phyloP scores from a whole-genome alignment of 441 rosid species.

The Croton setiger region DNA sequence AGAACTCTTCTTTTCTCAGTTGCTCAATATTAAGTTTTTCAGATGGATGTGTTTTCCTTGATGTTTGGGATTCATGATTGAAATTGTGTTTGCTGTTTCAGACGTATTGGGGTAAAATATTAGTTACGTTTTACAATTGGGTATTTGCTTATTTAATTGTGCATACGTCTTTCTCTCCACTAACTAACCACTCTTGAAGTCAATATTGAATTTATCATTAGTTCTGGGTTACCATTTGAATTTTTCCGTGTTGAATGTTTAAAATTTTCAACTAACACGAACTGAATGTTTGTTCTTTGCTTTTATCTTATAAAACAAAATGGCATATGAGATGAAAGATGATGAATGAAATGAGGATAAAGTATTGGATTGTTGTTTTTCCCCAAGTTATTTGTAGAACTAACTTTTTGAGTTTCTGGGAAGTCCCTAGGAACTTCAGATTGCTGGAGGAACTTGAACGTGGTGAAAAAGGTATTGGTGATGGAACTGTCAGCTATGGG shows the following conservation, averaged over 20 bases:
- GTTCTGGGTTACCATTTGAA: neutral
- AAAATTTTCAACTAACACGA: neutral
- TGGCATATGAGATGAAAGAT: neutral
- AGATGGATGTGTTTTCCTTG: no score
- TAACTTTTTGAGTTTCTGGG: conserved; percentile 19
- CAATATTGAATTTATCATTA: neutral
- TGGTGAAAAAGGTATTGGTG: conserved; percentile 98
- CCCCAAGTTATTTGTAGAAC: neutral
- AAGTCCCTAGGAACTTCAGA: conserved; percentile 96
- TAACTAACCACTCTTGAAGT: neutral
- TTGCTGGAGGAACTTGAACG: conserved; percentile 97
- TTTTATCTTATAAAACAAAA: neutral
- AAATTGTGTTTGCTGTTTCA: no score
- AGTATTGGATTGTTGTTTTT: neutral
- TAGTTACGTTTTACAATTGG: no score
- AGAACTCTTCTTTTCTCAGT: no score
- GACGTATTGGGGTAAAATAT: no score
- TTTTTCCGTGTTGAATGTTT: neutral
- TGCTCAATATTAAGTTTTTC: no score
- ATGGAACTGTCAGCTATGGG: conserved; percentile 97
- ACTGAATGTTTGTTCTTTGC: neutral
- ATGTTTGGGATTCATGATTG: no score
- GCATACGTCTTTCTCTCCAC: neutral
- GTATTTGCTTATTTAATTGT: neutral
- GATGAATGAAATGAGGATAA: no score